Conservation (phyloP, 345 rosid genomes). For the Brassica rapa region DNA sequence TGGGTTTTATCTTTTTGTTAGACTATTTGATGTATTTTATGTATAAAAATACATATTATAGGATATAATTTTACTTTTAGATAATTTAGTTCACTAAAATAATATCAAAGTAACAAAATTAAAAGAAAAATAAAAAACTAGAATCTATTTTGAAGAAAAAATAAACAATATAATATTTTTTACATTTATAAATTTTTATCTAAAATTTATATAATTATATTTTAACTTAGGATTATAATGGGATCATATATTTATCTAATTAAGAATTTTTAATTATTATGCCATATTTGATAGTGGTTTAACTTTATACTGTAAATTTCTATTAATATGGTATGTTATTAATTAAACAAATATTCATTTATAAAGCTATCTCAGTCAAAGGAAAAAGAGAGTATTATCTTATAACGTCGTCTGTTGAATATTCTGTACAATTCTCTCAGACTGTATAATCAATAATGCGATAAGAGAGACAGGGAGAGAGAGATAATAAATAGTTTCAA, state of each 20-base stretch:
- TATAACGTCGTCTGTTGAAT: conserved; percentile 4
- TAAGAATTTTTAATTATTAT: no score
- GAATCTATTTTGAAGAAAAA: no score
- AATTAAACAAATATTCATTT: background rate
- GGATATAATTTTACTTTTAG: background rate
- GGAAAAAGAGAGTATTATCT: no score
- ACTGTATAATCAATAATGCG: conserved; percentile 15
- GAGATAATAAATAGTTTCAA: conserved; percentile 24
- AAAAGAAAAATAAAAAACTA: no score
- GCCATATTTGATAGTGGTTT: background rate
- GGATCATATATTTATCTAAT: background rate
- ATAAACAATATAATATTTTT: no score
- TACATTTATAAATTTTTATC: no score
- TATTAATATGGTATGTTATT: background rate
- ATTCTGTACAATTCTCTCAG: conserved; percentile 16
- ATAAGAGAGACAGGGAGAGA: background rate
- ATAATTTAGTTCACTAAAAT: no score
- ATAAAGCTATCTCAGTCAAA: no score
- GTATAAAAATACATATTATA: no score
- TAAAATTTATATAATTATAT: no score
- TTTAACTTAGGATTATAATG: background rate
- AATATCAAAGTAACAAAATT: no score
- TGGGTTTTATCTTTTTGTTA: background rate
- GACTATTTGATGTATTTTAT: background rate
- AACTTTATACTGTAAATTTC: background rate